Evolutionary conservation across 2,329 filamentous ascomycete genomes (phyloP).

Genomic region (Fusarium albosuccineum): DNA sequence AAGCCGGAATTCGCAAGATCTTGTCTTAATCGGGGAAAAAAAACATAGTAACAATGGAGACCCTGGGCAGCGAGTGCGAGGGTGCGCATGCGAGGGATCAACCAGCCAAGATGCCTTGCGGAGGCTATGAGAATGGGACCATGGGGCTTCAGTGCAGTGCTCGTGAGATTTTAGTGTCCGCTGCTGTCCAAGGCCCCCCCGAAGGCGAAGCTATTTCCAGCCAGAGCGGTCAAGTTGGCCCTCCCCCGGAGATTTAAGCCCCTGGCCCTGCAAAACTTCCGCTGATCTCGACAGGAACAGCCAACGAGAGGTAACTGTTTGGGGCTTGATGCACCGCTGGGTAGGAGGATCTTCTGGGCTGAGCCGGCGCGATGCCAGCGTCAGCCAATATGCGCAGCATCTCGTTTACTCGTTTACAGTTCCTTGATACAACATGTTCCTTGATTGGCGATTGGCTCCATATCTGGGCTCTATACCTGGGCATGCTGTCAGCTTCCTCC

Average conservation of each 20-base stretch:
- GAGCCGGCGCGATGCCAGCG: background rate
- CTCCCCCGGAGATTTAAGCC: background rate
- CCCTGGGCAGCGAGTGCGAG: conserved; percentile 11
- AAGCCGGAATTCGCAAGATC: background rate
- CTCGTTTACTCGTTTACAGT: no score
- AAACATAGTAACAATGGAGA: conserved; percentile 4
- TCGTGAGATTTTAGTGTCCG: conserved; percentile 39
- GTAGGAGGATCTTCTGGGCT: conserved; percentile 6
- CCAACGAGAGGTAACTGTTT: conserved; percentile 5
- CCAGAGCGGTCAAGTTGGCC: background rate
- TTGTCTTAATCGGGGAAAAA: background rate
- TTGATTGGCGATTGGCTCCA: no score
- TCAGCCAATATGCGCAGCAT: no score
- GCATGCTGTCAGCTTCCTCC: conserved; percentile 17
- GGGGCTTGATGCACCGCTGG: background rate
- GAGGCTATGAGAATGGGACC: conserved; percentile 29
- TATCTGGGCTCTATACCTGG: no score
- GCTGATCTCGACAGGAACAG: conserved; percentile 12
- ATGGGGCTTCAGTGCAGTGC: conserved; percentile 20
- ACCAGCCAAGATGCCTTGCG: conserved; percentile 18
- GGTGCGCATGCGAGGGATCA: conserved; percentile 20
- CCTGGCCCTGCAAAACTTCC: background rate
- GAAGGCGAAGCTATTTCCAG: conserved; percentile 26
- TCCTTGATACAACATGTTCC: no score
- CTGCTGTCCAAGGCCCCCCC: conserved; percentile 11